These are phyloP conservation scores for Hura crepitans DNA, from an alignment of 441 rosid species.

Conservation along the genomic window DNA sequence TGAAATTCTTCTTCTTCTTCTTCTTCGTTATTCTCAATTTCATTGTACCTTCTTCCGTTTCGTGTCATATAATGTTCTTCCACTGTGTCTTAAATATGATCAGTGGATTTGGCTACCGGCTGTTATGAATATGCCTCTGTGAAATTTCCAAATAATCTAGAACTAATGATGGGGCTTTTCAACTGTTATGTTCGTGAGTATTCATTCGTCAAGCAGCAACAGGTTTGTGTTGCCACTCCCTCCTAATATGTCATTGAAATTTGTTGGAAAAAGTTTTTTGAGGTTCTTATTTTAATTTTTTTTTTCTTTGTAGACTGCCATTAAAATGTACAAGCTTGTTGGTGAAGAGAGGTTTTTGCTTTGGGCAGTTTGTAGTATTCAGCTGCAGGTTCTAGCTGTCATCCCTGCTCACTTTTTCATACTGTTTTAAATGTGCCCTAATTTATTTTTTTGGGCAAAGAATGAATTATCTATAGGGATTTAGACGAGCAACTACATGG, in stretches of 20 bases:
- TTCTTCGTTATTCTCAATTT: background rate
- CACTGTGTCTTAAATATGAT: constrained; percentile 15
- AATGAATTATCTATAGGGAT: background rate
- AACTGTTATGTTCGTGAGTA: constrained; percentile 94
- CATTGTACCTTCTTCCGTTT: background rate
- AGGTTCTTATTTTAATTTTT: constrained; percentile 9
- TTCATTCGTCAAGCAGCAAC: constrained; percentile 96
- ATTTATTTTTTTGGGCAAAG: background rate
- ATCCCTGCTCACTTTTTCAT: background rate
- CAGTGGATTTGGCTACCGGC: constrained; percentile 93
- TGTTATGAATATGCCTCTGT: constrained; percentile 89
- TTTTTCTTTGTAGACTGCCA: constrained; percentile 75
- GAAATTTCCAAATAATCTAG: constrained; percentile 74
- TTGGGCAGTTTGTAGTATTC: constrained; percentile 99
- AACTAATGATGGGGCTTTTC: constrained; percentile 95
- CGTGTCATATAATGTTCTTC: background rate
- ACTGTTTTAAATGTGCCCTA: background rate
- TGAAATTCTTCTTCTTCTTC: constrained; percentile 12
- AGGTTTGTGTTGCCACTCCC: constrained; percentile 46
- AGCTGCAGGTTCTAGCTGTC: constrained; percentile 67
- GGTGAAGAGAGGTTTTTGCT: constrained; percentile 96
- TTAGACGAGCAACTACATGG: background rate
- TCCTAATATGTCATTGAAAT: background rate
- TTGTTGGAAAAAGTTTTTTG: constrained; percentile 6
- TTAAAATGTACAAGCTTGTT: constrained; percentile 91